Evolutionary conservation across 129 eudicot species (phyloP).

Genomic region (Saussurea involucrata): DNA sequence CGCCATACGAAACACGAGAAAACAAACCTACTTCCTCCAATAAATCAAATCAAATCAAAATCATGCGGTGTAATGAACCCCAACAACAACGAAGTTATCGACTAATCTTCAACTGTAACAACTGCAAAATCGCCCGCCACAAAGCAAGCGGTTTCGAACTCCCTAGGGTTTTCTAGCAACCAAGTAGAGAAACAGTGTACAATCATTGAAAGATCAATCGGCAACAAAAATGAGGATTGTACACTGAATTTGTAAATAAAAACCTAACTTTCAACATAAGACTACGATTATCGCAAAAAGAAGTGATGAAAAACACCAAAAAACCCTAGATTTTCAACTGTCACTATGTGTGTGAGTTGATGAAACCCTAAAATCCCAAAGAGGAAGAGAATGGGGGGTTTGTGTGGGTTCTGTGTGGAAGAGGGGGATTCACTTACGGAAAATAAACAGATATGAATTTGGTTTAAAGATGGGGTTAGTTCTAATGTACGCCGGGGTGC

Average conservation of each 20-base stretch:
- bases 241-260: neutral
- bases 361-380: constrained; percentile 30
- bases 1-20: constrained; percentile 47
- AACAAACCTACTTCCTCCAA: constrained; percentile 12
- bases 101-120: constrained; percentile 17
- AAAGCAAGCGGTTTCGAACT: constrained; percentile 31
- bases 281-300: neutral
- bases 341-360: neutral
- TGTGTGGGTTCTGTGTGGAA: constrained; percentile 32
- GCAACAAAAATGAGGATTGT: neutral
- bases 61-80: constrained; percentile 12
- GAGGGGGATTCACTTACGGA: constrained; percentile 34
- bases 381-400: neutral
- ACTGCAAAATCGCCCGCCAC: constrained; percentile 19
- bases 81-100: neutral
- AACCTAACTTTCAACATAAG: neutral
- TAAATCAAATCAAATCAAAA: constrained; percentile 25
- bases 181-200: neutral
- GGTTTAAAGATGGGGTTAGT: constrained; percentile 15
- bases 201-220: constrained; percentile 48
- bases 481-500: constrained; percentile 39
- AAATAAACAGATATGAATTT: constrained; percentile 47
- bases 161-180: constrained; percentile 19
- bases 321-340: neutral
- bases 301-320: neutral